These are phyloP conservation scores for Quercus tomentella DNA, from an alignment of 331 rosid species.

Conservation along the genomic window DNA sequence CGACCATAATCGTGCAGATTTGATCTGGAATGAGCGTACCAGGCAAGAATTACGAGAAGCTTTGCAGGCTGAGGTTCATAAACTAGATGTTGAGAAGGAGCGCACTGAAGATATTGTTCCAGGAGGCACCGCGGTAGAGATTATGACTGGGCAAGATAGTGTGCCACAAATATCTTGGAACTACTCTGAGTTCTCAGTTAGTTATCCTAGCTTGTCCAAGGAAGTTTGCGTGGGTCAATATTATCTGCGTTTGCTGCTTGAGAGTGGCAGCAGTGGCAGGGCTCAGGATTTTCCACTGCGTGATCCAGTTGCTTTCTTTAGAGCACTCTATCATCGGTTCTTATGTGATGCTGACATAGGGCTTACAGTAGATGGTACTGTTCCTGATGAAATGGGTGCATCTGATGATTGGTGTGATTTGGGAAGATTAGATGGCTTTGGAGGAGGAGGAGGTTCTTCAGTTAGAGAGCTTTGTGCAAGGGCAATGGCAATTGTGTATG, in stretches of 20 bases:
- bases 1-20: slow-evolving; percentile 99
- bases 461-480: slow-evolving; percentile 99
- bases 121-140: slow-evolving; percentile 57
- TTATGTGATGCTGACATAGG: slow-evolving; percentile 98
- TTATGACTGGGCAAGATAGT: slow-evolving; percentile 56
- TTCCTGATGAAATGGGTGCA: slow-evolving; percentile 98
- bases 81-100: slow-evolving; percentile 95
- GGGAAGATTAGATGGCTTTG: slow-evolving; percentile 99
- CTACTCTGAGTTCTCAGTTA: slow-evolving; percentile 84
- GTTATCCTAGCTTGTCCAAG: slow-evolving; percentile 93
- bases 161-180: slow-evolving; percentile 96
- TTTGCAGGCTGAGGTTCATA: slow-evolving; percentile 96
- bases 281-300: slow-evolving; percentile 97
- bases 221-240: slow-evolving; percentile 99
- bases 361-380: slow-evolving; percentile 94
- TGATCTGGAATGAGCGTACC: slow-evolving; percentile 99
- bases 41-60: slow-evolving; percentile 97
- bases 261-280: slow-evolving; percentile 91
- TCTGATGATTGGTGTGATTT: slow-evolving; percentile 99
- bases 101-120: slow-evolving; percentile 98
- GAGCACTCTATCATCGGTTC: slow-evolving; percentile 95
- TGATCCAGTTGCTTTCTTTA: slow-evolving; percentile 92
- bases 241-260: slow-evolving; percentile 92
- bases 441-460: slow-evolving; percentile 97
- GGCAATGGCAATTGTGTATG: slow-evolving; percentile 98